Evolutionary conservation across 805 yeast species (phyloP), one percentile per base, ranked within the genome.

Genomic region (Grigorovia yakushimaensis): DNA sequence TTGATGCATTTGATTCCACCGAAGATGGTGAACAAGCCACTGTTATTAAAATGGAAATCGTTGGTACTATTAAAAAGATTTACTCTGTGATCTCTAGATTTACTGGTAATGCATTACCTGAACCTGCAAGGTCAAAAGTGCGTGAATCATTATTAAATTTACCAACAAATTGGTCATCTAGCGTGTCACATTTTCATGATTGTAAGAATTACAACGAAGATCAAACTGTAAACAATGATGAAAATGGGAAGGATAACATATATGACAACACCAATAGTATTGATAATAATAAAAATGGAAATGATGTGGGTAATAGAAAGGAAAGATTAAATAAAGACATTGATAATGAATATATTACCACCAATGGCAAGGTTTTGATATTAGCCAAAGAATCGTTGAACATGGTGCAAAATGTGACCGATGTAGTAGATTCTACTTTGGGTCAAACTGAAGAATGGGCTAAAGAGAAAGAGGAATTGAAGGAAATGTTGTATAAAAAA

Each of bases 321-420:
- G 38, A 19, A 15, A 15, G n/a, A n/a, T 13, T 18, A 15, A 17
- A 30, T 19, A 46, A 51, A 21, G 37, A 37, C 27, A 49, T 42
- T 54, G 51, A 45, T 18, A 35, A 39, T 15, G 9, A 20, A 17
- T 41, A 44, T n/a, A 41, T 68, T 33, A 70, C 72, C 52, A 68
- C 77, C 9, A 84, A 87, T 60, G 87, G 85, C 20, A 79, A 82
- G 52, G 85, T 88, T 1, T 67, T 93, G 22, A 74, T 84, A 5
- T 71, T 91, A 50, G 97, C 98, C 0, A 83, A 84, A 54, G 98
- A 93, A 64, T 82, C 96, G 0, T 68, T 91, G 43, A 93, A 84
- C 40, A 85, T 89, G 88, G 82, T 91, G 36, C 75, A 82, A 39
- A 84, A 84, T 48, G 82, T 91, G 18, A 88, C 88, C 53, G 75